Evolutionary conservation across 306 rosid species (phyloP).

Genomic region (Arachis stenosperma): DNA sequence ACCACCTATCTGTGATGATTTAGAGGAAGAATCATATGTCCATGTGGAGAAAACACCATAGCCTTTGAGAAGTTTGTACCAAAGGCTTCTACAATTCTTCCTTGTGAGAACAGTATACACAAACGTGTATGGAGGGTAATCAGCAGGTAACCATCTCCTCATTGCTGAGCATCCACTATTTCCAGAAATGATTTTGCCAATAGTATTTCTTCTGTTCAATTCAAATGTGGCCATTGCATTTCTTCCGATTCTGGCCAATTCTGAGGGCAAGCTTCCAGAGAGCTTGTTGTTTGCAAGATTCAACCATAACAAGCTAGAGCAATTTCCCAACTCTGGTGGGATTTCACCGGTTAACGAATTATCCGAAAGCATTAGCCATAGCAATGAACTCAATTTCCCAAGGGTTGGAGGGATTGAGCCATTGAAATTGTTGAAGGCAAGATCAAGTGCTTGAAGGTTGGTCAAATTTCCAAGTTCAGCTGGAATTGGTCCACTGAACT

Average conservation of each 20-base stretch:
- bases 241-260: conserved; percentile 64
- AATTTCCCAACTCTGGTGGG: conserved; percentile 76
- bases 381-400: conserved; percentile 70
- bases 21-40: conserved; percentile 41
- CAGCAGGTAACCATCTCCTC: conserved; percentile 94
- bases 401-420: conserved; percentile 73
- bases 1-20: conserved; percentile 57
- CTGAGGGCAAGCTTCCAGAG: conserved; percentile 63
- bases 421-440: conserved; percentile 62
- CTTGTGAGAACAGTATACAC: conserved; percentile 70
- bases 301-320: conserved; percentile 84
- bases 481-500: conserved; percentile 68
- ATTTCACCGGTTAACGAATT: conserved; percentile 67
- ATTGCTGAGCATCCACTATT: conserved; percentile 77
- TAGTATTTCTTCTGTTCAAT: conserved; percentile 22
- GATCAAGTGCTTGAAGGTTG: conserved; percentile 67
- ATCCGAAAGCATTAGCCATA: conserved; percentile 87
- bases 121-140: conserved; percentile 89
- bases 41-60: conserved; percentile 64
- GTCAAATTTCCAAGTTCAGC: conserved; percentile 53
- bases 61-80: conserved; percentile 81
- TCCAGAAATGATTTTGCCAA: conserved; percentile 45
- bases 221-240: conserved; percentile 63
- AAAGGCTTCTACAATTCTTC: conserved; percentile 74
- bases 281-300: conserved; percentile 84